phyloP scores from a whole-genome alignment of 345 rosid species.

The Acer campestre region DNA sequence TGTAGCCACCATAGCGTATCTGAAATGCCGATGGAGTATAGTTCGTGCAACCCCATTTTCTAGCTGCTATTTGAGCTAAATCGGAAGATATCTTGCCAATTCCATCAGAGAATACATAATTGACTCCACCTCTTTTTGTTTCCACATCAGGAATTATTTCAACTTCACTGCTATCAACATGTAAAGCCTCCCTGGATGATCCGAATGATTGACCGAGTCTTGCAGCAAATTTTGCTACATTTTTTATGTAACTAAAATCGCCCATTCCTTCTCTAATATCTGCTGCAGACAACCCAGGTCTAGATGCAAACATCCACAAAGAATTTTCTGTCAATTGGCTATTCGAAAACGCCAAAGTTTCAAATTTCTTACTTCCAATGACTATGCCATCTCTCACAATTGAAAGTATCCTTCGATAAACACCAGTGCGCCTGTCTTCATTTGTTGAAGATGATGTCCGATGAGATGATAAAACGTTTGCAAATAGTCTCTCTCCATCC shows the following conservation, averaged over 20 bases:
- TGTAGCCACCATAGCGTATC: slow-evolving; percentile 53
- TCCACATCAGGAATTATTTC: slow-evolving; percentile 40
- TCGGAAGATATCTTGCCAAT: slow-evolving; percentile 51
- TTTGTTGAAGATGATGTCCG: slow-evolving; percentile 10
- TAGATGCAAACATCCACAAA: slow-evolving; percentile 58
- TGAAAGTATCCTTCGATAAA: slow-evolving; percentile 42
- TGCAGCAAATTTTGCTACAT: slow-evolving; percentile 54
- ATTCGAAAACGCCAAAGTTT: slow-evolving; percentile 52
- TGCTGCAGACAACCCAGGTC: slow-evolving; percentile 36
- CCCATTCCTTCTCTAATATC: slow-evolving; percentile 44
- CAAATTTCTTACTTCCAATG: slow-evolving; percentile 46
- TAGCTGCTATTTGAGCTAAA: slow-evolving; percentile 38
- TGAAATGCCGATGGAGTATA: slow-evolving; percentile 48
- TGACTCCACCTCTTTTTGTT: slow-evolving; percentile 10
- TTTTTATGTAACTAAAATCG: slow-evolving; percentile 36
- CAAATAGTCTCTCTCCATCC: slow-evolving; percentile 33
- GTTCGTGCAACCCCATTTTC: slow-evolving; percentile 38
- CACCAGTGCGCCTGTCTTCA: slow-evolving; percentile 30
- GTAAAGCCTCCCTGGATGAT: slow-evolving; percentile 49
- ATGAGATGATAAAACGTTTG: slow-evolving; percentile 36
- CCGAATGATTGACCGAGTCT: slow-evolving; percentile 53
- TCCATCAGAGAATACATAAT: slow-evolving; percentile 51
- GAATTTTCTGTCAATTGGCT: slow-evolving; percentile 53
- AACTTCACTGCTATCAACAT: slow-evolving; percentile 31
- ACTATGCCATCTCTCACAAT: slow-evolving; percentile 39